These are phyloP conservation scores for Cenchrus purpureus DNA, from an alignment of 176 grass and related monocot genomes.

Conservation along the genomic window DNA sequence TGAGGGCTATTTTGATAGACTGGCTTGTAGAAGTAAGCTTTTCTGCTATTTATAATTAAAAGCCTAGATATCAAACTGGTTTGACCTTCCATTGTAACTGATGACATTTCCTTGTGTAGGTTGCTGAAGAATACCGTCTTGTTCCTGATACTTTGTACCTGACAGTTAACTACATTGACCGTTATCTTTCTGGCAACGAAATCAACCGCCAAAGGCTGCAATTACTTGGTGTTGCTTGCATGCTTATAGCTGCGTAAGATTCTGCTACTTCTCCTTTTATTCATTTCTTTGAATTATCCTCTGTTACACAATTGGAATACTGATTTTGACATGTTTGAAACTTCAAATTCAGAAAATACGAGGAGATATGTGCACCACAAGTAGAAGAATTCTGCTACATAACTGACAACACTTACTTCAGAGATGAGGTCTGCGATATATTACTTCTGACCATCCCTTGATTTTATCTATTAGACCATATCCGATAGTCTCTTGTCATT, in stretches of 20 bases:
- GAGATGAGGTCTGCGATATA: slow-evolving; percentile 70
- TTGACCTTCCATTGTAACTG: neutral
- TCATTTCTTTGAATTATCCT: neutral
- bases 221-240: slow-evolving; percentile 96
- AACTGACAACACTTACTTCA: slow-evolving; percentile 99
- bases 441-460: neutral
- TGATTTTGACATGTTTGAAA: slow-evolving; percentile 13
- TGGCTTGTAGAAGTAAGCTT: slow-evolving; percentile 96
- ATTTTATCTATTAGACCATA: neutral
- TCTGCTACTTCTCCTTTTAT: slow-evolving; percentile 12
- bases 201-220: slow-evolving; percentile 91
- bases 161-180: slow-evolving; percentile 93
- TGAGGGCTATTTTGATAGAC: slow-evolving; percentile 95
- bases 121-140: slow-evolving; percentile 94
- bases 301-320: neutral
- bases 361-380: slow-evolving; percentile 98
- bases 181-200: slow-evolving; percentile 93
- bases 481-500: neutral
- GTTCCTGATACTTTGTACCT: slow-evolving; percentile 93
- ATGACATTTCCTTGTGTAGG: slow-evolving; percentile 46
- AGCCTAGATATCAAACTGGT: neutral
- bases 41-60: slow-evolving; percentile 7
- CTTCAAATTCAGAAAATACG: slow-evolving; percentile 77
- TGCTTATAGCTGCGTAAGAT: slow-evolving; percentile 97
- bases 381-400: slow-evolving; percentile 99